These are phyloP conservation scores for Aurantiochytrium sp. DNA, from an alignment of 108 stramenopile species.

Conservation along the genomic window DNA sequence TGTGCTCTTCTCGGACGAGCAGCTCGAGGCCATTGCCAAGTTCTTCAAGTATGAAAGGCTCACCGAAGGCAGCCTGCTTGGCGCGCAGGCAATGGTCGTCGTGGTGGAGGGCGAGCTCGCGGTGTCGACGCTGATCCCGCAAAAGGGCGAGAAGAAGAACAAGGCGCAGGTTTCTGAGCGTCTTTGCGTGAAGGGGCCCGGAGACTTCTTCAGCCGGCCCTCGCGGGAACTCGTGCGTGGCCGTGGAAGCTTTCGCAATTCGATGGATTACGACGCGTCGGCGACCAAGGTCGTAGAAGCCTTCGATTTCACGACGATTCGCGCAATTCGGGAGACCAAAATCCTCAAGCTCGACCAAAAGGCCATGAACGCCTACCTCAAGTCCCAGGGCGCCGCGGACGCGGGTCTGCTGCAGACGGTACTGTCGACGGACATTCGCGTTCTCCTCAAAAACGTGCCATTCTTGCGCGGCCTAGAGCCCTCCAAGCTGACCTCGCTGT, in stretches of 20 bases:
- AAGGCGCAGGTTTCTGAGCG: background rate
- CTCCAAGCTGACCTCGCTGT: background rate
- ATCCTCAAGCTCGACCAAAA: background rate
- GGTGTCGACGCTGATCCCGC: background rate
- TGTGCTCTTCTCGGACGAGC: background rate
- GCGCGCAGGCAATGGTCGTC: background rate
- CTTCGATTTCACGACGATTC: slow-evolving; percentile 5
- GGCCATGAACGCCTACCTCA: background rate
- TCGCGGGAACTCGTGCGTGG: background rate
- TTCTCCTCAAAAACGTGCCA: background rate
- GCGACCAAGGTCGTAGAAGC: background rate
- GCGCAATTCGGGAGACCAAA: background rate
- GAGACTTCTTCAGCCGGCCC: background rate
- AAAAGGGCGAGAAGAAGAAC: background rate
- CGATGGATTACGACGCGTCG: background rate
- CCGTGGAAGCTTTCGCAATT: background rate
- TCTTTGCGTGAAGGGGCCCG: background rate
- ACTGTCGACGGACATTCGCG: background rate
- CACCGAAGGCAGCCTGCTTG: background rate
- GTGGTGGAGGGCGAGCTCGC: slow-evolving; percentile 6
- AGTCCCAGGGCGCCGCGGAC: background rate
- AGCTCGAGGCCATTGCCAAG: background rate
- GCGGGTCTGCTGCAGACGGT: background rate
- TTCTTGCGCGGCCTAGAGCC: background rate
- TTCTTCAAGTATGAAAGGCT: background rate